Percentiles rank a stretch among this genome's conserved stretches.
Conservation (phyloP, 352 stramenopile genomes). For the Phytophthora pini region DNA sequence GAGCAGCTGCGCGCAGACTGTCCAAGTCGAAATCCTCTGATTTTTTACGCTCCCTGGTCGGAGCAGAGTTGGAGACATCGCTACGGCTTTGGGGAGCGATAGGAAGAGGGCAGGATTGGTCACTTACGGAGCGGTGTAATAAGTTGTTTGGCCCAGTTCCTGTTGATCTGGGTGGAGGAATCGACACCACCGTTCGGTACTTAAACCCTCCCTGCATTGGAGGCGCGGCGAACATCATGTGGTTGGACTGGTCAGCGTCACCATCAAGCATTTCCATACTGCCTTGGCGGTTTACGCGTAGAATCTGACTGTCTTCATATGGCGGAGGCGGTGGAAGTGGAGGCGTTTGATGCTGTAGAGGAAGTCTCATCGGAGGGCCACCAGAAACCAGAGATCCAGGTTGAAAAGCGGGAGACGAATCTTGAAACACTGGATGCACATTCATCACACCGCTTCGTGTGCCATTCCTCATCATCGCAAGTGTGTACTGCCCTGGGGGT, state of each 20-base stretch:
- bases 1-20: conserved; percentile 66
- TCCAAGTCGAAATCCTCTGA: conserved; percentile 61
- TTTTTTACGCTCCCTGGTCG: conserved; percentile 14
- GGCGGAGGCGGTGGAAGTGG: conserved; percentile 11
- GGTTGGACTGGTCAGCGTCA: conserved; percentile 11
- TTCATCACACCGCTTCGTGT: conserved; percentile 21
- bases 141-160: conserved; percentile 4
- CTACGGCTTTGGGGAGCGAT: neutral
- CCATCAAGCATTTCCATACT: conserved; percentile 58
- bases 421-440: conserved; percentile 29
- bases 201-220: conserved; percentile 45
- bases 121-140: conserved; percentile 23
- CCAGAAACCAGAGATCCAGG: conserved; percentile 7
- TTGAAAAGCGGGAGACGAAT: conserved; percentile 23
- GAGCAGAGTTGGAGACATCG: neutral
- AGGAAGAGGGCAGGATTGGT: conserved; percentile 9
- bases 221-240: conserved; percentile 19
- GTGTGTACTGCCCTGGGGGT: conserved; percentile 22
- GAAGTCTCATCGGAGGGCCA: conserved; percentile 16
- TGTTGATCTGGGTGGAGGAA: conserved; percentile 17
- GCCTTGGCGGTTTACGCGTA: conserved; percentile 78
- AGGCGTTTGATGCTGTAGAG: conserved; percentile 12
- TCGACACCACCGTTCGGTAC: conserved; percentile 41
- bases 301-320: conserved; percentile 64
- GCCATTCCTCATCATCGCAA: conserved; percentile 37